Base-by-base conservation (phyloP, 208 protist species). In the Novymonas esmeraldas region DNA sequence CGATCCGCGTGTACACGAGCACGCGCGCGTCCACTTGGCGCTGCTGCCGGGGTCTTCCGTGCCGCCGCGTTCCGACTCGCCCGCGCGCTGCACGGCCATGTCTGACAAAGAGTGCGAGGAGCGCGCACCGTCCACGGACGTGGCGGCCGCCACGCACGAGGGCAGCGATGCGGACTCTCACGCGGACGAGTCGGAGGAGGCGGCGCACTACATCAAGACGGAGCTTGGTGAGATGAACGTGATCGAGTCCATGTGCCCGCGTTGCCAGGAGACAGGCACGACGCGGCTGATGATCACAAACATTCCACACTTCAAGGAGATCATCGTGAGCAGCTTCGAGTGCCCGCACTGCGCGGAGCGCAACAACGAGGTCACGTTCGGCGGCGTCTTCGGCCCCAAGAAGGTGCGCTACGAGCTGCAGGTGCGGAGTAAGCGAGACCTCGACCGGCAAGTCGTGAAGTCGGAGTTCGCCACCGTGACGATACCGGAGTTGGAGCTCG, bases 371-470 rank as follows among this genome's bases (percentile, higher is more conserved):
- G 81, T 97, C 0, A 87, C 83, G 34, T 97, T 97, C 67, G 91
- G 90, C n/a, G 92, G 92, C 48, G 55, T 65, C 1, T 97, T 94
- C 68, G 87, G 81, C 7, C 73, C 84, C 2, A 95, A 94, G 69
- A 87, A 85, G 62, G 74, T 95, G 31, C 81, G 87, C 39, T 92
- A 95, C 63, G 87, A 94, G 65, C 73, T 98, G 36, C 66, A 92
- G 61, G 90, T 97, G 59, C 81, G 78, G 45, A 75, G 82, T 49
- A 81, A 84, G 60, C 83, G 86, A 49, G 97, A 99, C 73, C 70
- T 98, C 59, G 77, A 98, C 51, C 81, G 95, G 14, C 89, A 97
- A 71, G 87, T 99, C 31, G 95, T 99, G 16, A 97, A 98, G 66
- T 97, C 93, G 22, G 90, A 98, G 64, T 95, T 84, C 51, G 89